Percentiles rank a stretch among this genome's conserved stretches.
Conservation (phyloP, 805 yeast genomes). For the Sporopachydermia quercuum region DNA sequence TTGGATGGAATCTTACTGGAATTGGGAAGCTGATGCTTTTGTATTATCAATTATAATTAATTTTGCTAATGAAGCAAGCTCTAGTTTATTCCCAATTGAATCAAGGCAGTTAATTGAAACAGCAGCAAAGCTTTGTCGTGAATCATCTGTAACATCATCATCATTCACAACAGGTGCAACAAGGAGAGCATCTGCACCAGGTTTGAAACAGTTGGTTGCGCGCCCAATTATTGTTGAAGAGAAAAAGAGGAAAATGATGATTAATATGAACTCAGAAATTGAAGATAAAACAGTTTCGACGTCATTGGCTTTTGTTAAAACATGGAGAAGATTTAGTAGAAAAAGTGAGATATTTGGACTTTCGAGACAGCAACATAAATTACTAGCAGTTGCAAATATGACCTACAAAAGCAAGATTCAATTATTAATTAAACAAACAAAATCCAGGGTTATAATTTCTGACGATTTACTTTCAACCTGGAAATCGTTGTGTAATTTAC, state of each 20-base stretch:
- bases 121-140: slow-evolving; percentile 28
- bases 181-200: no score
- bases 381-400: background rate
- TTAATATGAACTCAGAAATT: background rate
- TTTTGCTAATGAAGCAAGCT: slow-evolving; percentile 67
- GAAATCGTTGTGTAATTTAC: background rate
- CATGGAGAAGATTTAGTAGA: background rate
- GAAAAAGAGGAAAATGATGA: no score
- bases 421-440: background rate
- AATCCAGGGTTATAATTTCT: background rate
- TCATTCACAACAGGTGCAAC: no score
- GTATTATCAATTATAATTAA: slow-evolving; percentile 58
- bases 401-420: background rate
- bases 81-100: slow-evolving; percentile 47
- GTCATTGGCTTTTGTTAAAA: background rate
- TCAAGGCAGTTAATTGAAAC: slow-evolving; percentile 44
- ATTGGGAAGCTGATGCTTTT: slow-evolving; percentile 40
- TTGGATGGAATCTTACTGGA: slow-evolving; percentile 92
- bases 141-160: no score
- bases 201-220: background rate
- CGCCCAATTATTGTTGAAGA: background rate
- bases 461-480: background rate
- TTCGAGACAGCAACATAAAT: background rate
- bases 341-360: background rate
- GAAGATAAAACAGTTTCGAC: background rate